These are phyloP conservation scores for Lyophyllum decastes DNA, from an alignment of 768 basidiomycete species.

Conservation along the genomic window DNA sequence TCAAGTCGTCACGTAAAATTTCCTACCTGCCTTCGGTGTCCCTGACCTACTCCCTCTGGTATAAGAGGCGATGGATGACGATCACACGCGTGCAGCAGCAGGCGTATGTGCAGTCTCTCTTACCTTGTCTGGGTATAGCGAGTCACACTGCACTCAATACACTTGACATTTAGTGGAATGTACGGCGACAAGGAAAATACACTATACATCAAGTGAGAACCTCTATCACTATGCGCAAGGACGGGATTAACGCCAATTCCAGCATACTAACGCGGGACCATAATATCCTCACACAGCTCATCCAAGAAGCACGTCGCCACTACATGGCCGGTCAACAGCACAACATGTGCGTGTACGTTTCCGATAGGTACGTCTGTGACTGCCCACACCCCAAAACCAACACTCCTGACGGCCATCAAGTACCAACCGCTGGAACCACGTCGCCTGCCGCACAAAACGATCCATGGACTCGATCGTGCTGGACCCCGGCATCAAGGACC, in stretches of 20 bases:
- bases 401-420: background rate
- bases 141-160: no score
- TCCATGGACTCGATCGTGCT: constrained; percentile 58
- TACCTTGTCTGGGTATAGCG: no score
- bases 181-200: constrained; percentile 17
- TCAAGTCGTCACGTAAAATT: constrained; percentile 23
- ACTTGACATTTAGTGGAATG: constrained; percentile 2
- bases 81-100: constrained; percentile 15
- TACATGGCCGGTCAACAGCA: constrained; percentile 41
- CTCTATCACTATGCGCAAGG: background rate
- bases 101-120: background rate
- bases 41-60: constrained; percentile 35
- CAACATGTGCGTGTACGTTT: constrained; percentile 43
- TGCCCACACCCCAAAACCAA: no score
- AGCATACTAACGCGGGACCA: constrained; percentile 47
- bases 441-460: constrained; percentile 56
- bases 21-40: constrained; percentile 34
- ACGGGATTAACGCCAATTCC: background rate
- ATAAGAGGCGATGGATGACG: constrained; percentile 31
- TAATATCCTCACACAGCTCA: constrained; percentile 36
- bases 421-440: constrained; percentile 46
- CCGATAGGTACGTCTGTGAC: constrained; percentile 32
- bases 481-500: constrained; percentile 56
- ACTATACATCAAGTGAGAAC: constrained; percentile 15
- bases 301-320: constrained; percentile 41